These are phyloP conservation scores for Cryptococcus jaspeensis DNA, from an alignment of 1,284 basidiomycete species.

Conservation along the genomic window DNA sequence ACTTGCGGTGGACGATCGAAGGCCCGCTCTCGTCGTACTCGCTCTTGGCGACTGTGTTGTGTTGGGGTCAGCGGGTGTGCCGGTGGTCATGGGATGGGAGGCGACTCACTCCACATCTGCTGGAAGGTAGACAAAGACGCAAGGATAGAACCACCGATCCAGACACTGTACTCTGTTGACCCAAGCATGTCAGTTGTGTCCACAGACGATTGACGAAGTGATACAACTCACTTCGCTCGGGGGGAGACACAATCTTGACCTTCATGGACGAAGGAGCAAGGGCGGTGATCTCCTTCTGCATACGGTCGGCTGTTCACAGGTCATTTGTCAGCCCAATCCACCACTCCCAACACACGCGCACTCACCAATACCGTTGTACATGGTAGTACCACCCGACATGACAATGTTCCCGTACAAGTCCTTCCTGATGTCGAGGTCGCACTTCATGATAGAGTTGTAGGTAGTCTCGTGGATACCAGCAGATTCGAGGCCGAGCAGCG, in stretches of 20 bases:
- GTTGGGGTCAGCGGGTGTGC: neutral
- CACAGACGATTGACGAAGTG: neutral
- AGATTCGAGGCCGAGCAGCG: conserved; percentile 88
- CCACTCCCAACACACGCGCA: neutral
- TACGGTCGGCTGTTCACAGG: conserved; percentile 67
- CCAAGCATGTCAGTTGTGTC: conserved; percentile 1
- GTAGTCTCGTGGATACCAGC: conserved; percentile 95
- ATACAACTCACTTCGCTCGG: conserved; percentile 68
- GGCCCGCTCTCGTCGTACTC: conserved; percentile 84
- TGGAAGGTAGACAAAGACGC: conserved; percentile 96
- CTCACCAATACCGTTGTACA: conserved; percentile 85
- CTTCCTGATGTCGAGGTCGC: conserved; percentile 57
- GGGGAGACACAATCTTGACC: conserved; percentile 92
- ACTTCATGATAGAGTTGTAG: conserved; percentile 81
- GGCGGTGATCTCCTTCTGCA: conserved; percentile 95
- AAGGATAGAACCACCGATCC: conserved; percentile 98
- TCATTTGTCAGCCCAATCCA: neutral
- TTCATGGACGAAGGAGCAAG: conserved; percentile 80
- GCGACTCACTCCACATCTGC: conserved; percentile 58
- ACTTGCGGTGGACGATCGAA: conserved; percentile 71
- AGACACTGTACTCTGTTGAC: conserved; percentile 70
- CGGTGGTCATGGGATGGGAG: conserved; percentile 56
- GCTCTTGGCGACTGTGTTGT: conserved; percentile 39
- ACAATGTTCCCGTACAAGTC: conserved; percentile 87
- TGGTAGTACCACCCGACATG: conserved; percentile 92